Base-by-base conservation (phyloP, 805 yeast genomes). In the Pichia scutulata region DNA sequence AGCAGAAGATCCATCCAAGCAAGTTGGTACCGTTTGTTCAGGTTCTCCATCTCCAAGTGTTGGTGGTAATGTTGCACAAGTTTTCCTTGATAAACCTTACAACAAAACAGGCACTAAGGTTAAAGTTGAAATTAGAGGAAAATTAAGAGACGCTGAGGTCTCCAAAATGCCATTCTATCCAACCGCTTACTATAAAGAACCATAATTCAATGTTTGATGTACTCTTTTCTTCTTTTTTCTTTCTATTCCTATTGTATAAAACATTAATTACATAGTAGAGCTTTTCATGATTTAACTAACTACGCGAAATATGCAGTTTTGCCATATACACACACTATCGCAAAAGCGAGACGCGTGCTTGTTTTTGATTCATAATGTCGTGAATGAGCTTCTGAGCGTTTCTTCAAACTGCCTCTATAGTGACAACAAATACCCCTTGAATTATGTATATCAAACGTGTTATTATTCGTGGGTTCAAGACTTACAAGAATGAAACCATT, bases 381-480 rank as follows among this genome's bases (percentile, higher is more conserved):
- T 28, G 33, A 12, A 28, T 28, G 33, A 28, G 33, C 33, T 13
- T 28, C n/a, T 28, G 3, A 13, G 12, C n/a, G 12, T 28, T 13
- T 28, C 33, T 28, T 28, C 12, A 2, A 28, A 13, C n/a, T 28
- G 2, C 14, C 12, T 13, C 12, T 8, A 28, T 7, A 3, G 5
- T n/a, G 7, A 26, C 12, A 4, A 26, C 12, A 26, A 6, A 26
- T 9, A 26, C 7, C 12, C 12, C 12, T 28, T 13, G 3, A 4
- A n/a, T n/a, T 13, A 55, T 56, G 59, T 51, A 51, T 33, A 56
- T 56, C 28, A 57, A 55, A 41, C 46, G 53, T 64, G 86, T 92
- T 43, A 76, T 80, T 12, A 86, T 92, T 49, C 95, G 89, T 63
- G 98, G 98, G 36, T 92, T 92, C 72, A 89, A 89, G 68, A 89